Evolutionary conservation across 345 rosid genomes (phyloP), one percentile per base, ranked within the genome.

Genomic region (Salix brachista): DNA sequence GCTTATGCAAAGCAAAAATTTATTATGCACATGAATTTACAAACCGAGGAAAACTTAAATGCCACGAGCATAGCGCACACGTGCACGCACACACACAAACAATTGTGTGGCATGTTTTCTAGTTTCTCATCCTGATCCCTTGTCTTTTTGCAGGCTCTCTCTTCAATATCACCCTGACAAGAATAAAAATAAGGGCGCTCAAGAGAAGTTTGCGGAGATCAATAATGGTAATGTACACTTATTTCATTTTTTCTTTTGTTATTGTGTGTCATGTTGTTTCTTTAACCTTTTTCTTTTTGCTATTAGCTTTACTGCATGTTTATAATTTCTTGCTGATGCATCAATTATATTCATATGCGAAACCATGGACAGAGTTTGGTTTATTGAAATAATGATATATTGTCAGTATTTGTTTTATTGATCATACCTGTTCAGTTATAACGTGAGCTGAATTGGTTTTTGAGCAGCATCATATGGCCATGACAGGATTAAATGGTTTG

Each of bases 101-200:
- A 30, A 62, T 56, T 10, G 19, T 2, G 2, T 30, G 39, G 23
- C 23, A 25, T 25, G 25, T 61, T 14, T 23, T 70, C 30, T 66
- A 26, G 37, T 56, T 70, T 39, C 67, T 67, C 14, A 56, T 67
- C 14, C 12, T 36, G 65, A 23, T 14, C 26, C 32, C 26, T 3
- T 67, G 50, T 56, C 1, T 18, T 54, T 84, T 37, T 85, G 81
- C 67, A 96, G 99, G 89, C 92, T 85, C 13, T 93, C 98, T 80
- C 91, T 96, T 72, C 81, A 87, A 48, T 92, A 92, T 73, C 99
- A 93, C 72, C 99, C 97, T 6, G 97, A 96, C 85, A 96, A 92
- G 90, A 96, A 96, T 87, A 92, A 91, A 75, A 84, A 77, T 14
- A 92, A 96, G 81, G 88, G 88, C 28, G 98, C 97, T 77, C 95